phyloP scores from a whole-genome alignment of 2,329 filamentous ascomycete genomes.

The Ustilaginoidea virens region DNA sequence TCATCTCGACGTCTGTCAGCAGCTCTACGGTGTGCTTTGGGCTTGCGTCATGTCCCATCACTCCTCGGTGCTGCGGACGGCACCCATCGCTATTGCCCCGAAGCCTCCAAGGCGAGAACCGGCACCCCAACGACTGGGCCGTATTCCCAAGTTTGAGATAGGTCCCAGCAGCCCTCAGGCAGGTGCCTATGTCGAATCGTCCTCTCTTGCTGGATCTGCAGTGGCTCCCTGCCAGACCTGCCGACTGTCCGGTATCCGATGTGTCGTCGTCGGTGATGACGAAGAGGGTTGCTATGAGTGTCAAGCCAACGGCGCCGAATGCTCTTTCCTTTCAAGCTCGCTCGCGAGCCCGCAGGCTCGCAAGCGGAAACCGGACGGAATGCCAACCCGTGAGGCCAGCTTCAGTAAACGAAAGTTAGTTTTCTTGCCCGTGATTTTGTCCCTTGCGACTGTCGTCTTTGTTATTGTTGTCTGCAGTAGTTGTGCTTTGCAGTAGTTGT shows the following conservation, averaged over 20 bases:
- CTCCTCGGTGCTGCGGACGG: slow-evolving; percentile 41
- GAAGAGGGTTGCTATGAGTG: slow-evolving; percentile 63
- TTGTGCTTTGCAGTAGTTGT: no score
- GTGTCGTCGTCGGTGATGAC: slow-evolving; percentile 60
- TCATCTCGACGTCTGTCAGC: slow-evolving; percentile 8
- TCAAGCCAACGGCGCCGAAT: slow-evolving; percentile 62
- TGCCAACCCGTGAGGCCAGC: slow-evolving; percentile 41
- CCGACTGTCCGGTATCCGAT: slow-evolving; percentile 56
- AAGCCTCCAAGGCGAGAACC: slow-evolving; percentile 33
- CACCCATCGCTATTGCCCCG: slow-evolving; percentile 50
- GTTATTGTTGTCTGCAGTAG: no score
- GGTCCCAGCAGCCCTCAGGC: slow-evolving; percentile 35
- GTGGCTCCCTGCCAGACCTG: slow-evolving; percentile 56
- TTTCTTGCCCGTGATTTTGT: no score
- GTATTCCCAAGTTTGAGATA: slow-evolving; percentile 30
- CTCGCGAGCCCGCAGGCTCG: slow-evolving; percentile 44
- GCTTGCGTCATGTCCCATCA: slow-evolving; percentile 33
- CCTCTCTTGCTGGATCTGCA: slow-evolving; percentile 24
- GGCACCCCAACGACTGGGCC: slow-evolving; percentile 29
- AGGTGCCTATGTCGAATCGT: slow-evolving; percentile 35
- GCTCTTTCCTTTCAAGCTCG: slow-evolving; percentile 55
- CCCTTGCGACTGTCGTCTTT: no score
- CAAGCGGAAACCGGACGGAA: slow-evolving; percentile 62
- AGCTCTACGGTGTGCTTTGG: no score
- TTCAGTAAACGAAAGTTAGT: slow-evolving; percentile 55